Percentiles rank a stretch among this genome's conserved stretches.
These are phyloP conservation scores for Galeopsis tetrahit DNA, from an alignment of 257 asterid genomes.

Conservation along the genomic window DNA sequence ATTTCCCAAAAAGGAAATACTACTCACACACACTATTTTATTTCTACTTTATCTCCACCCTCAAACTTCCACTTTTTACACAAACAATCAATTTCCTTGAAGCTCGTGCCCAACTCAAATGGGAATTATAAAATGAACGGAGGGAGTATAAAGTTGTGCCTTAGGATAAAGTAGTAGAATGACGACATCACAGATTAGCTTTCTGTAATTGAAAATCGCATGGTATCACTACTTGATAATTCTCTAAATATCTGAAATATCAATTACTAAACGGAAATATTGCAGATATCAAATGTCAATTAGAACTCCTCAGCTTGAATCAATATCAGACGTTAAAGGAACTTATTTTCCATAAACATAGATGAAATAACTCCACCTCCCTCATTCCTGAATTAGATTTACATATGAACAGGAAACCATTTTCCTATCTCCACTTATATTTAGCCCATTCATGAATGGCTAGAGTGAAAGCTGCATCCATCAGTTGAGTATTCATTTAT, in stretches of 20 bases:
- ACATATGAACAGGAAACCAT: background rate
- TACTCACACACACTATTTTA: too few relatives aligned
- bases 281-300: constrained; percentile 3
- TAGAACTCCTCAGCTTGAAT: constrained; percentile 2
- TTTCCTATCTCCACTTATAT: constrained; percentile 6
- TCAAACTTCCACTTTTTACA: too few relatives aligned
- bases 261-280: constrained; percentile 15
- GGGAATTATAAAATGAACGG: too few relatives aligned
- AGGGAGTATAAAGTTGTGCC: background rate
- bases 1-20: too few relatives aligned
- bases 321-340: background rate
- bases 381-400: background rate
- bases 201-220: background rate
- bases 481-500: background rate
- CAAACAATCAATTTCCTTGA: too few relatives aligned
- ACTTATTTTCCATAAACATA: background rate
- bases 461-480: background rate
- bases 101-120: too few relatives aligned
- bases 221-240: background rate
- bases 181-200: background rate
- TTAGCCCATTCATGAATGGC: constrained; percentile 16
- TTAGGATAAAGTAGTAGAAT: background rate
- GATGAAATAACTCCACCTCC: background rate
- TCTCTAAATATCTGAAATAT: background rate
- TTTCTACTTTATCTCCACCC: too few relatives aligned